Base-by-base conservation (phyloP, 2,329 filamentous ascomycete species). In the Calonectria pseudoreteaudii region DNA sequence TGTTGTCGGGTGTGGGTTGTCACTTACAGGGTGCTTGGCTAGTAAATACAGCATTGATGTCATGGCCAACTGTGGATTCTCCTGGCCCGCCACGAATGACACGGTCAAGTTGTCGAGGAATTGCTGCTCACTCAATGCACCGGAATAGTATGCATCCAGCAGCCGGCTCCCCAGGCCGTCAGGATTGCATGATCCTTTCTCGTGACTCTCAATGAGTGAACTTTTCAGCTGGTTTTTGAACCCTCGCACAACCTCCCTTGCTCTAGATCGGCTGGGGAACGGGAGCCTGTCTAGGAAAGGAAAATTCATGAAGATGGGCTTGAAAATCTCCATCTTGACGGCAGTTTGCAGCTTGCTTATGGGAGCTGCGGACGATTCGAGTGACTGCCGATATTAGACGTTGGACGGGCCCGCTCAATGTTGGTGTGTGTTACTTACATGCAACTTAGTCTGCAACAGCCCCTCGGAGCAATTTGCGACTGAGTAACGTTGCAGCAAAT, bases 101-200 rank as follows among this genome's bases (percentile, higher is more conserved):
- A 86, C 82, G 44, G 84, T 85, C 23, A 85, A 72, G 52, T 87
- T 87, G 65, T 86, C 83, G 20, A 84, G 81, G 72, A 86, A 83
- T 66, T 86, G 84, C 67, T 83, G 81, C 69, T 86, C 83, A 9
- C 76, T 82, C 44, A 82, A 79, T 20, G 70, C 68, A 5, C 82
- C 81, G 6, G 56, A 60, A 26, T 60, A 14, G n/a, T 38, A 60
- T 38, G 56, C 56, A 11, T 41, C 56, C 11, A 60, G 56, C 8
- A 60, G 56, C n/a, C 56, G 34, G 56, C 56, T 60, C 4, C 56
- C 56, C n/a, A 60, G 56, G n/a, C 56, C 7, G 8, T 60, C 34
- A 1, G 56, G 34, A 11, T 60, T 34, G 16, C 31, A 38, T 14
- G 56, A 28, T 26, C 34, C n/a, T 20, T 60, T 60, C 34, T 60